These are phyloP conservation scores for Elaeis guineensis DNA, from an alignment of 176 grass and related monocot genomes.

Conservation along the genomic window DNA sequence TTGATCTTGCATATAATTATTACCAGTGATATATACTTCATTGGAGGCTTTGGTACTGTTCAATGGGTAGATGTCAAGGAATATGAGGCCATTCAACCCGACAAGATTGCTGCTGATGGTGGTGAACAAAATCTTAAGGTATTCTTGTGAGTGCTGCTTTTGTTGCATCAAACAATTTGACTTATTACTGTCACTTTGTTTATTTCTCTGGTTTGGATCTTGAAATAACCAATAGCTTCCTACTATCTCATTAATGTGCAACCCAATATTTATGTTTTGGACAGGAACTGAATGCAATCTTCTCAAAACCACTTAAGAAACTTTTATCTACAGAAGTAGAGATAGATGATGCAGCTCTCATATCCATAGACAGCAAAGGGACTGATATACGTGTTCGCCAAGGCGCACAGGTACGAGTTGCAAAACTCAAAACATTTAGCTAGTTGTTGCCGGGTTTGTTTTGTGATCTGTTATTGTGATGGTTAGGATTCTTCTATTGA, in stretches of 20 bases:
- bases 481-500: not conserved
- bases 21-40: constrained; percentile 86
- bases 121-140: constrained; percentile 91
- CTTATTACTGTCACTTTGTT: too few species aligned
- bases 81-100: constrained; percentile 76
- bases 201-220: too few species aligned
- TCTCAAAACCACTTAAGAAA: constrained; percentile 86
- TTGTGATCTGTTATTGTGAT: not conserved
- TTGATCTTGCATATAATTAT: not conserved
- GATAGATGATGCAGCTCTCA: constrained; percentile 90
- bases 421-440: not conserved
- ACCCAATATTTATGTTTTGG: not conserved
- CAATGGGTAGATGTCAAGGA: constrained; percentile 93
- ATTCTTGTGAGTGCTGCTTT: not conserved
- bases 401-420: constrained; percentile 73
- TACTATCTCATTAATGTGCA: not conserved
- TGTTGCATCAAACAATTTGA: too few species aligned
- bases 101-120: constrained; percentile 86
- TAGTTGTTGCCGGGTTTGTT: not conserved
- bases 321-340: constrained; percentile 73
- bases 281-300: constrained; percentile 87
- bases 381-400: constrained; percentile 96
- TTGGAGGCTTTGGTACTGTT: constrained; percentile 97
- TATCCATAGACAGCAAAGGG: constrained; percentile 98
- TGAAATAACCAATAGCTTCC: too few species aligned